Evolutionary conservation across 805 yeast genomes (phyloP).

Genomic region (Candida anglica): DNA sequence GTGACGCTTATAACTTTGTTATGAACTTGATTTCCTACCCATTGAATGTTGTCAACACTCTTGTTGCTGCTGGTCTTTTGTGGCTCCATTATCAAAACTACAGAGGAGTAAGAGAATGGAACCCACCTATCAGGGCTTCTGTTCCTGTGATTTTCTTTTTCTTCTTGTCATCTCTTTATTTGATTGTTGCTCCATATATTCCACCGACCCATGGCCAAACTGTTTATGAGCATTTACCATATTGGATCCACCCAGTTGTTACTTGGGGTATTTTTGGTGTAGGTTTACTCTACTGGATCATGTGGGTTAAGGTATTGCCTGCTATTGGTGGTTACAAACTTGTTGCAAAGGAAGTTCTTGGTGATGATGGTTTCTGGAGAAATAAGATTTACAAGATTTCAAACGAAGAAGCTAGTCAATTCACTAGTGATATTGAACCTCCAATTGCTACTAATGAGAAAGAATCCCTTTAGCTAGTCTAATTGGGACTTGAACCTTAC

Average conservation of each 20-base stretch:
- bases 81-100: slow-evolving; percentile 49
- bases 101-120: slow-evolving; percentile 56
- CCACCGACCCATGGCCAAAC: slow-evolving; percentile 66
- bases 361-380: slow-evolving; percentile 72
- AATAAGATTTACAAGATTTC: slow-evolving; percentile 46
- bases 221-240: slow-evolving; percentile 69
- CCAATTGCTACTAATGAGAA: background rate
- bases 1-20: slow-evolving; percentile 82
- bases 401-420: slow-evolving; percentile 1
- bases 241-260: slow-evolving; percentile 78
- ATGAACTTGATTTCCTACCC: slow-evolving; percentile 80
- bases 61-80: slow-evolving; percentile 60
- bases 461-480: too few species aligned
- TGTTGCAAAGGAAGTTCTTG: slow-evolving; percentile 50
- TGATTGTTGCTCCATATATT: slow-evolving; percentile 73
- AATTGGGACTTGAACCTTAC: too few species aligned
- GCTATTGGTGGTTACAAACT: slow-evolving; percentile 47
- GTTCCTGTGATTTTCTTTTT: slow-evolving; percentile 63
- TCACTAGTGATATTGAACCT: background rate
- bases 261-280: slow-evolving; percentile 70
- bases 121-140: slow-evolving; percentile 67
- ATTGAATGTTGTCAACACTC: slow-evolving; percentile 67
- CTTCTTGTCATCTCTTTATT: slow-evolving; percentile 58
- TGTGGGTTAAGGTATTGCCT: slow-evolving; percentile 62
- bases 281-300: slow-evolving; percentile 63